Evolutionary conservation across 1,139 yeast species (phyloP).

Genomic region (Blastobotrys malaysiensis): DNA sequence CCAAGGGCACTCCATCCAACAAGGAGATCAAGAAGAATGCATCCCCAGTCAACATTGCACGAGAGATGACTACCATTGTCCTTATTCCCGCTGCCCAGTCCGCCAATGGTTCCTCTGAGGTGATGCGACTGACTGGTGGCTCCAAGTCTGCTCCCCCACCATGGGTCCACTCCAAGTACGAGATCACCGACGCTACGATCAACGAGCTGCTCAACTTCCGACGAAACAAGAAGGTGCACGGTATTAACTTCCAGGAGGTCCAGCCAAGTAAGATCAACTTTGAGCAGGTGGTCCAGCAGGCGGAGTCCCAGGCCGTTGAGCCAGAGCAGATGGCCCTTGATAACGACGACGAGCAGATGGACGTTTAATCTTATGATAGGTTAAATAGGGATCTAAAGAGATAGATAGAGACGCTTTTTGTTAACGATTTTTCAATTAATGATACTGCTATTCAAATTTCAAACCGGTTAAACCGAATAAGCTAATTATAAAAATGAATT

Average conservation of each 20-base stretch:
- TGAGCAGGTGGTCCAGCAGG: constrained; percentile 8
- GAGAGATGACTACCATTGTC: constrained; percentile 72
- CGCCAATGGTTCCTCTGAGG: constrained; percentile 47
- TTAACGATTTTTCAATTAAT: background rate
- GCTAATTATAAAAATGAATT: too few relatives aligned
- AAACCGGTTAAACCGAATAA: too few relatives aligned
- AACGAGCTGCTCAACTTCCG: constrained; percentile 23
- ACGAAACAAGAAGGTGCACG: constrained; percentile 22
- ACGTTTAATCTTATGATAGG: background rate
- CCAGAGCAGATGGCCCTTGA: constrained; percentile 10
- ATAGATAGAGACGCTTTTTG: background rate
- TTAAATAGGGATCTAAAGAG: background rate
- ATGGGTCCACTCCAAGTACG: constrained; percentile 72
- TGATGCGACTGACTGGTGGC: constrained; percentile 79
- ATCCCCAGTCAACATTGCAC: constrained; percentile 55
- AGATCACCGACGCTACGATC: constrained; percentile 30
- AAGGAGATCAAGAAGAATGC: constrained; percentile 43
- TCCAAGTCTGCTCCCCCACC: constrained; percentile 60
- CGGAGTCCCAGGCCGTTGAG: background rate
- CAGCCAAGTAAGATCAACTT: constrained; percentile 24
- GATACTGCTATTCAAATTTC: background rate
- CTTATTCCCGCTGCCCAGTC: constrained; percentile 43
- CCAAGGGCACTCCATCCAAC: constrained; percentile 33
- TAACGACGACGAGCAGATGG: constrained; percentile 5
- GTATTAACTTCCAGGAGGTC: constrained; percentile 28